These are phyloP conservation scores for Fomes fomentarius DNA, from an alignment of 1,284 basidiomycete species.

Conservation along the genomic window DNA sequence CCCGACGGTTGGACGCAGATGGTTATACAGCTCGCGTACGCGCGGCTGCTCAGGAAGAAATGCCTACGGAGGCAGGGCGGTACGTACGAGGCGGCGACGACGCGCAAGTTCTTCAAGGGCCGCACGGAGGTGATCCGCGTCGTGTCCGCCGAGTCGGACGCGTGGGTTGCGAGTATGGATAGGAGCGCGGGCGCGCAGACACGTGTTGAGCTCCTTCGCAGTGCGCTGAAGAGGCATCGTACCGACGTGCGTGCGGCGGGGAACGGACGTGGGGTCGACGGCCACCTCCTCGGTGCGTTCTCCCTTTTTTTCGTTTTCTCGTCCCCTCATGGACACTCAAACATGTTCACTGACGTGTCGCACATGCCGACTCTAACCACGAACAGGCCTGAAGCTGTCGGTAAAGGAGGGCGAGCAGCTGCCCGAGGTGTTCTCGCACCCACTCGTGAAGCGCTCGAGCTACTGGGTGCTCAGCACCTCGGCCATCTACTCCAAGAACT, in stretches of 20 bases:
- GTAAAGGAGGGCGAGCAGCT: constrained; percentile 62
- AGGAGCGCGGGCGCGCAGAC: constrained; percentile 41
- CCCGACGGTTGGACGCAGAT: constrained; percentile 96
- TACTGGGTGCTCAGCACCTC: too few relatives aligned
- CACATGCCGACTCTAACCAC: too few relatives aligned
- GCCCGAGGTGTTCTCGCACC: constrained; percentile 74
- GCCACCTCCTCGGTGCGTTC: constrained; percentile 76
- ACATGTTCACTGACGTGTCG: too few relatives aligned
- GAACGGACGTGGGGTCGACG: constrained; percentile 84
- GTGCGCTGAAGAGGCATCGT: too few relatives aligned
- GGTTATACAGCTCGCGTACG: constrained; percentile 86
- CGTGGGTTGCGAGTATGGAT: constrained; percentile 80
- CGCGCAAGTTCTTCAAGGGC: constrained; percentile 83
- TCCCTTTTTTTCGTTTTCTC: too few relatives aligned
- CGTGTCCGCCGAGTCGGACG: constrained; percentile 70
- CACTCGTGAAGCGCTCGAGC: constrained; percentile 66
- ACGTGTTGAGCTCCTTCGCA: constrained; percentile 60
- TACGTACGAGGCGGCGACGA: constrained; percentile 90
- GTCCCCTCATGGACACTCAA: too few relatives aligned
- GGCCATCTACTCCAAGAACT: constrained; percentile 81
- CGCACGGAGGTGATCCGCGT: constrained; percentile 89
- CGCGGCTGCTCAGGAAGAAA: constrained; percentile 53
- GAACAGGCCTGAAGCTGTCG: too few relatives aligned
- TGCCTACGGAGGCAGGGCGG: constrained; percentile 52
- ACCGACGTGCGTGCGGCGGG: too few relatives aligned